These are phyloP conservation scores for Trametes sanguinea DNA, from an alignment of 768 basidiomycete genomes.

Conservation along the genomic window DNA sequence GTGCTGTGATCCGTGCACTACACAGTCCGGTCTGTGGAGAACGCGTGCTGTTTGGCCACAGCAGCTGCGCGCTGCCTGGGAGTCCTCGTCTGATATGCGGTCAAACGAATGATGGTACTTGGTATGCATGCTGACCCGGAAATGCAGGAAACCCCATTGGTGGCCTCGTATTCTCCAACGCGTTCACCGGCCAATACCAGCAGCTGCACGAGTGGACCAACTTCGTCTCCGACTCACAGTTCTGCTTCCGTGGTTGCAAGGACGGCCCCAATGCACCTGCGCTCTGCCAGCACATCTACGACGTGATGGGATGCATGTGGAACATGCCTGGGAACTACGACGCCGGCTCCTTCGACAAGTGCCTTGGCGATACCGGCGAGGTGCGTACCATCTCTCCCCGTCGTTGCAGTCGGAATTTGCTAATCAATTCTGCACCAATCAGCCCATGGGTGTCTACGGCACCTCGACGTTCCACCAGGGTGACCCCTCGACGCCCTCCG, in stretches of 20 bases:
- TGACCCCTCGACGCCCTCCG: conserved; percentile 51
- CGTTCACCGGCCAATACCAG: conserved; percentile 53
- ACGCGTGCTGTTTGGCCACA: too few species aligned
- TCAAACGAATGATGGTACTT: too few species aligned
- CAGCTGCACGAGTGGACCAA: conserved; percentile 79
- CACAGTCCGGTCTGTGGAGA: too few species aligned
- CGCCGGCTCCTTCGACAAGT: conserved; percentile 43
- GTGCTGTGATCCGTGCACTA: too few species aligned
- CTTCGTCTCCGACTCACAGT: conserved; percentile 58
- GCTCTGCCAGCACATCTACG: conserved; percentile 63
- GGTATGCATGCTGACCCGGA: neutral
- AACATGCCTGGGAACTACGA: conserved; percentile 57
- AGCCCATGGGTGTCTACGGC: conserved; percentile 73
- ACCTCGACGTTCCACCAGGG: conserved; percentile 70
- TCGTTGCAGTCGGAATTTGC: neutral
- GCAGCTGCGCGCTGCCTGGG: too few species aligned
- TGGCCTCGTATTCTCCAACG: conserved; percentile 70
- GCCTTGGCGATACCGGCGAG: conserved; percentile 53
- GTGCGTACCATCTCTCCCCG: conserved; percentile 30
- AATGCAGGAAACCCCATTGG: conserved; percentile 57
- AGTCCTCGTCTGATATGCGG: too few species aligned
- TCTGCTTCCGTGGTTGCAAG: conserved; percentile 76
- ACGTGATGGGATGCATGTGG: conserved; percentile 60
- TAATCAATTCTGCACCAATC: neutral
- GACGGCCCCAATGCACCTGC: conserved; percentile 49